A percentile compares a stretch with the other conserved stretches of the same genome.
phyloP scores from a whole-genome alignment of 148 eudicot genomes.

The Camellia lanceoleosa region DNA sequence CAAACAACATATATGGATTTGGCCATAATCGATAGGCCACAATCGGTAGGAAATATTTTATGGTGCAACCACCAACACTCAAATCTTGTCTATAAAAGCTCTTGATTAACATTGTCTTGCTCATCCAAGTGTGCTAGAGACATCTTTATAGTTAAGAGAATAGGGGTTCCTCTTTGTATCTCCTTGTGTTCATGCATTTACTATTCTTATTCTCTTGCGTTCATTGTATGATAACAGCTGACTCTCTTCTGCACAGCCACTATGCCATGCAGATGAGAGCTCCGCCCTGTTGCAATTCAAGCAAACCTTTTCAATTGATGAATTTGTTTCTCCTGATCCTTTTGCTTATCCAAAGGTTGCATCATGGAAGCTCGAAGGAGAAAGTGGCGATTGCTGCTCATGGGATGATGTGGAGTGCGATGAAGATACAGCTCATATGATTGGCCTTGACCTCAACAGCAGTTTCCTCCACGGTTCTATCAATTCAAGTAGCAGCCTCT shows the following conservation, averaged over 20 bases:
- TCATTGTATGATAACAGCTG: not conserved
- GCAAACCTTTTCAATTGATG: not conserved
- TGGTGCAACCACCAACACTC: too few relatives aligned
- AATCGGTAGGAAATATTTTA: too few relatives aligned
- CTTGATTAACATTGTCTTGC: too few relatives aligned
- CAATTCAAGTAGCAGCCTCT: constrained; percentile 27
- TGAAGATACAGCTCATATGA: constrained; percentile 22
- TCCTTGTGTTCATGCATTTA: not conserved
- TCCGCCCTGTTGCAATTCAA: constrained; percentile 14
- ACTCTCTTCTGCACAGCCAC: not conserved
- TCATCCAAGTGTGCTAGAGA: too few relatives aligned
- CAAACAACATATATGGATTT: too few relatives aligned
- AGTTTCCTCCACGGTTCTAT: constrained; percentile 31
- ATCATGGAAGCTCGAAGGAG: constrained; percentile 7
- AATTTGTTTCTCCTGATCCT: constrained; percentile 12
- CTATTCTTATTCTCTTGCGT: not conserved
- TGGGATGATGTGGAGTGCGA: constrained; percentile 48
- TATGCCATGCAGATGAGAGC: constrained; percentile 2
- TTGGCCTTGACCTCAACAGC: constrained; percentile 33
- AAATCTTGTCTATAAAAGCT: too few relatives aligned
- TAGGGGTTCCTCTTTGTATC: not conserved
- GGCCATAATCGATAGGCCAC: too few relatives aligned
- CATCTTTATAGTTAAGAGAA: too few relatives aligned
- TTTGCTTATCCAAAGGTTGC: constrained; percentile 8
- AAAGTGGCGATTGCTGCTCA: constrained; percentile 25